Base-by-base conservation (phyloP, 2,329 filamentous ascomycete species). In the Ascochyta koolunga region DNA sequence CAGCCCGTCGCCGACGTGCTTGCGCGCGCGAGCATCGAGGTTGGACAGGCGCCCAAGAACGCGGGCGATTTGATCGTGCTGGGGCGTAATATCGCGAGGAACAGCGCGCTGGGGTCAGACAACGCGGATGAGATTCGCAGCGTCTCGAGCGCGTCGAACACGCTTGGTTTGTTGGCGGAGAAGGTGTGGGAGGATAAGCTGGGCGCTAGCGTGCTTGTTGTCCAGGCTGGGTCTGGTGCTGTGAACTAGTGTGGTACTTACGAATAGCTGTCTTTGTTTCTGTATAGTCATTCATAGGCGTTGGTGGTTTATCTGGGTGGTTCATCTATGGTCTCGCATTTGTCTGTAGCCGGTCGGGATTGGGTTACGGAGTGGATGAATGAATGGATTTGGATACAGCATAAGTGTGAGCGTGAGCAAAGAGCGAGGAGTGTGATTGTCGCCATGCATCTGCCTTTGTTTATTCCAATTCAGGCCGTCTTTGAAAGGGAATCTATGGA, bases 11-110 rank as follows among this genome's bases (percentile, higher is more conserved):
- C 70, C 1, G 79, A 80, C 51, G 78, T 82, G 1, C 58, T 89
- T 1, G 76, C 79, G 5, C 74, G 81, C 4, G 88, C 88, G 0
- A 79, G 80, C 45, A 73, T 79, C 24, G 85, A 87, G 46, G 80
- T 91, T 2, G 84, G 83, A 0, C 82, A 84, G 54, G 80, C 82
- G 16, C 79, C 82, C 0, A 82, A 80, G 66, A 91, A 90, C 62
- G 86, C 86, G 0, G 89, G 89, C 2, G 89, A 91, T 67, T 77
- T 93, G 19, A 78, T 93, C 15, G 79, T 93, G 1, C 76, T 91
- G 11, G 89, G 89, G 0, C 79, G 87, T 31, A 76, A 75, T 36
- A 61, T 70, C 31, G 57, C 55, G 0, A 53, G 66, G 45, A 75
- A 62, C 18, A 25, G 55, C 4, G 54, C 42, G 11, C 27, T 35